These are phyloP conservation scores for Tilletiopsis washingtonensis DNA, from an alignment of 1,284 basidiomycete species.

Conservation along the genomic window DNA sequence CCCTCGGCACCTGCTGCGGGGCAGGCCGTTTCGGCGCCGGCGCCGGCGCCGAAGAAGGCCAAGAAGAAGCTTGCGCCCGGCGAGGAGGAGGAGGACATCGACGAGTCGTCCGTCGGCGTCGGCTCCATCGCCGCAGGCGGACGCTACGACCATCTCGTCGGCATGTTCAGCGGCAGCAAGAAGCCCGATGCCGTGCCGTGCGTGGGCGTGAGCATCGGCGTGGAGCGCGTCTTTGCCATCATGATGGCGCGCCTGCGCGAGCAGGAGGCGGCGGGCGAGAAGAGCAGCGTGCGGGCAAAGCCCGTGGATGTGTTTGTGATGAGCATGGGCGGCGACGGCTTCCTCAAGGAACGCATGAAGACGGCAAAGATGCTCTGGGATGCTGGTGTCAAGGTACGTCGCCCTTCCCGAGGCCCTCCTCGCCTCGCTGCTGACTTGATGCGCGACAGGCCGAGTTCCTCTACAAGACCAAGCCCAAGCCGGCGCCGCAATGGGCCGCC, in stretches of 20 bases:
- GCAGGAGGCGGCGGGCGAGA: slow-evolving; percentile 51
- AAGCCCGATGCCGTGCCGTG: slow-evolving; percentile 73
- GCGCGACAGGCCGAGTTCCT: slow-evolving; percentile 74
- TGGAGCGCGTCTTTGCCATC: slow-evolving; percentile 92
- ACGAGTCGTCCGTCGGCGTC: slow-evolving; percentile 87
- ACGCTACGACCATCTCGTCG: slow-evolving; percentile 93
- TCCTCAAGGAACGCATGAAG: slow-evolving; percentile 75
- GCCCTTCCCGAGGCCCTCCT: background rate
- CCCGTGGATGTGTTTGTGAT: slow-evolving; percentile 92
- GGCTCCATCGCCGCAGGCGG: slow-evolving; percentile 97
- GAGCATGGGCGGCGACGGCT: slow-evolving; percentile 73
- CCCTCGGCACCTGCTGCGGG: slow-evolving; percentile 60
- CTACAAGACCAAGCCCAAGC: slow-evolving; percentile 74
- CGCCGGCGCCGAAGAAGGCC: slow-evolving; percentile 38
- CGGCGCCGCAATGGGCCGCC: slow-evolving; percentile 69
- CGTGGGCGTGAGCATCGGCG: slow-evolving; percentile 84
- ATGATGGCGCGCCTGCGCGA: slow-evolving; percentile 77
- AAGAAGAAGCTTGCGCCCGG: slow-evolving; percentile 54
- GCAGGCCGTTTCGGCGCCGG: slow-evolving; percentile 25
- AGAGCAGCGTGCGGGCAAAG: slow-evolving; percentile 62
- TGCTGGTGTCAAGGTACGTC: slow-evolving; percentile 73
- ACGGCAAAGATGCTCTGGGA: slow-evolving; percentile 76
- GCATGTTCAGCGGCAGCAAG: slow-evolving; percentile 72
- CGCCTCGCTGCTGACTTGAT: background rate
- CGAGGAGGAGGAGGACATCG: slow-evolving; percentile 68